Conservation (phyloP, 2,329 filamentous ascomycete genomes). For the Aspergillus felis region DNA sequence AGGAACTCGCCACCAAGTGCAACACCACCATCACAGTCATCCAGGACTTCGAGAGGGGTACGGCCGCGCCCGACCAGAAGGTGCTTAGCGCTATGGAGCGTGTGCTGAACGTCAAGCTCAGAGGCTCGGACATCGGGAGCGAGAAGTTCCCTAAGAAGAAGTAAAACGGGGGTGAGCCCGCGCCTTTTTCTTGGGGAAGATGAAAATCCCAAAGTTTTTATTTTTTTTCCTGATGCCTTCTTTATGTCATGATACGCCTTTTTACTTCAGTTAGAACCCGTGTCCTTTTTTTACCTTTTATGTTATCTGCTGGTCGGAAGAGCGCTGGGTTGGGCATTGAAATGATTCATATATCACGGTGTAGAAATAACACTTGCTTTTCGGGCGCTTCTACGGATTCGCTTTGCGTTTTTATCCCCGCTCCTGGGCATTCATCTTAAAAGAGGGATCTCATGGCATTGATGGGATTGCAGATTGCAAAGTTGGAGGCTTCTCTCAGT, state of each 20-base stretch:
- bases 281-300: constrained; percentile 12
- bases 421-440: neutral
- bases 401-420: neutral
- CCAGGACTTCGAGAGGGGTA: constrained; percentile 80
- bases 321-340: constrained; percentile 32
- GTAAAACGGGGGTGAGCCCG: constrained; percentile 35
- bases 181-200: constrained; percentile 20
- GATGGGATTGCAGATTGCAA: constrained; percentile 2
- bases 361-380: neutral
- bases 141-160: constrained; percentile 79
- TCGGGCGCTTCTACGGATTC: neutral
- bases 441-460: neutral
- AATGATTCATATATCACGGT: neutral
- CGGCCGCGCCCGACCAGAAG: constrained; percentile 77
- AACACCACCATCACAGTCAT: constrained; percentile 79
- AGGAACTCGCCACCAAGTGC: constrained; percentile 78
- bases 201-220: constrained; percentile 9
- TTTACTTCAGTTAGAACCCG: constrained; percentile 14
- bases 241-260: constrained; percentile 20
- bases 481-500: neutral
- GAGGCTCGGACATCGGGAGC: constrained; percentile 78
- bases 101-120: constrained; percentile 81
- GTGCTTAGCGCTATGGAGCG: constrained; percentile 73
- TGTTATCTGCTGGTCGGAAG: constrained; percentile 29
- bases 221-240: constrained; percentile 13